A percentile compares a stretch with the other conserved stretches of the same genome.
phyloP scores from a whole-genome alignment of 1,284 basidiomycete genomes.

The Coniferiporia weirii region DNA sequence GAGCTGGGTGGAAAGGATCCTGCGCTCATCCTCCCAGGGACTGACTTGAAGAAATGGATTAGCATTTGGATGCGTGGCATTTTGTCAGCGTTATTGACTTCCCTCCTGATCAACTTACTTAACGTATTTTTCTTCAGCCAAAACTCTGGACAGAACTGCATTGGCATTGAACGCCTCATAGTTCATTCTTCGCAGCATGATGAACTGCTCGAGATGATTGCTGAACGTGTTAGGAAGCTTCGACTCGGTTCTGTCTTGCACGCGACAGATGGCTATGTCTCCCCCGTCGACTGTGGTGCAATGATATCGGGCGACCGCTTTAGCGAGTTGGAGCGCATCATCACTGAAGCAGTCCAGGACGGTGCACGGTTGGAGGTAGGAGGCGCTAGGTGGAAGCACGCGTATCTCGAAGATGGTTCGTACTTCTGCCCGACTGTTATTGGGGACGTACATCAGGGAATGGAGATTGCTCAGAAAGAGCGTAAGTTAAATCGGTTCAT shows the following conservation, averaged over 20 bases:
- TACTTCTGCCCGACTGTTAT: conserved; percentile 91
- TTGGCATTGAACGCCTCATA: conserved; percentile 90
- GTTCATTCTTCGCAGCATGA: conserved; percentile 77
- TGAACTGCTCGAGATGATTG: conserved; percentile 62
- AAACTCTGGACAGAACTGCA: conserved; percentile 94
- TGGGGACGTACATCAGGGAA: conserved; percentile 69
- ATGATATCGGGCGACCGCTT: conserved; percentile 78
- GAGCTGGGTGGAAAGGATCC: conserved; percentile 89
- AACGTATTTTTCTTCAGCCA: conserved; percentile 48
- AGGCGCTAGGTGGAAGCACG: conserved; percentile 57
- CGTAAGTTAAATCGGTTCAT: conserved; percentile 39
- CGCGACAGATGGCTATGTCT: conserved; percentile 58
- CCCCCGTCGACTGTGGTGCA: conserved; percentile 72
- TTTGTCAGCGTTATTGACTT: conserved; percentile 55
- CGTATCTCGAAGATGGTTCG: conserved; percentile 59
- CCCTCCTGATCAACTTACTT: neutral
- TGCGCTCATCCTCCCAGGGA: conserved; percentile 68
- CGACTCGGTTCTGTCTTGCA: conserved; percentile 67
- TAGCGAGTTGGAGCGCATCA: conserved; percentile 60
- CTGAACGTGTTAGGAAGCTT: conserved; percentile 58
- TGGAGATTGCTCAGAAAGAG: conserved; percentile 78
- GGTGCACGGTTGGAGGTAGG: conserved; percentile 74
- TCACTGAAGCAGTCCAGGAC: conserved; percentile 64
- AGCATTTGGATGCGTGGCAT: conserved; percentile 80
- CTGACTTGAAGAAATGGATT: conserved; percentile 66